phyloP scores from a whole-genome alignment of 2,329 filamentous ascomycete species.

The Epichloe sylvatica region DNA sequence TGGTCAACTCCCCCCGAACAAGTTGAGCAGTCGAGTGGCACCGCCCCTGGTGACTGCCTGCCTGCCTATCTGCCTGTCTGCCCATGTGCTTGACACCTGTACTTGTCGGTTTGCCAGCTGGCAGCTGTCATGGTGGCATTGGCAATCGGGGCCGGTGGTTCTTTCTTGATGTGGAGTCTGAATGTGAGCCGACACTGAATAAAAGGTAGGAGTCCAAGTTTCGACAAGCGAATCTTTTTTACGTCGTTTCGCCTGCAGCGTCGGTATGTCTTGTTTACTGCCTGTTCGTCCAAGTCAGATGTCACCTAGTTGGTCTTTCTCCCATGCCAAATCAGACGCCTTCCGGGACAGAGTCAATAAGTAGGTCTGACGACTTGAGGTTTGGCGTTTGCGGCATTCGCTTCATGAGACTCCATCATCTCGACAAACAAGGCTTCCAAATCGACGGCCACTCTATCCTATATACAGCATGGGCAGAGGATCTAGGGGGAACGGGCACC shows the following conservation, averaged over 20 bases:
- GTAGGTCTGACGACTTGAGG: not conserved
- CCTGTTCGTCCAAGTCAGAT: not conserved
- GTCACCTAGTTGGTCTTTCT: not conserved
- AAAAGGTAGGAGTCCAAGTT: slow-evolving; percentile 4
- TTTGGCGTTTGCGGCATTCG: not conserved
- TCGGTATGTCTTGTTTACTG: not conserved
- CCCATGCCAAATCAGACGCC: not conserved
- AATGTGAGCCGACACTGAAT: slow-evolving; percentile 5
- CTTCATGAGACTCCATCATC: not conserved
- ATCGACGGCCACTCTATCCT: not conserved
- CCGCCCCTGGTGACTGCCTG: not conserved
- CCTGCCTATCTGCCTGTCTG: not conserved
- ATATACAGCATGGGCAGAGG: slow-evolving; percentile 25
- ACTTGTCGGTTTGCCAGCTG: slow-evolving; percentile 2
- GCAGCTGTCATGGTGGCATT: slow-evolving; percentile 1
- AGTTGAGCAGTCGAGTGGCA: not conserved
- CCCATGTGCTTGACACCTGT: slow-evolving; percentile 1
- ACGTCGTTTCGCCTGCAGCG: not conserved
- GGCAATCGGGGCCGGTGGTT: not conserved
- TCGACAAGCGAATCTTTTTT: not conserved
- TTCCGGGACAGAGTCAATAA: not conserved
- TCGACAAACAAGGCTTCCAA: slow-evolving; percentile 1
- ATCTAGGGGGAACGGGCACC: slow-evolving; percentile 20
- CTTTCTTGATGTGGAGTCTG: slow-evolving; percentile 2
- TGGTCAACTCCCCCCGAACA: no score